A percentile compares a stretch with the other conserved stretches of the same genome.
Evolutionary conservation across 202 grass and related monocot genomes (phyloP).

Genomic region (Brachypodium distachyon): DNA sequence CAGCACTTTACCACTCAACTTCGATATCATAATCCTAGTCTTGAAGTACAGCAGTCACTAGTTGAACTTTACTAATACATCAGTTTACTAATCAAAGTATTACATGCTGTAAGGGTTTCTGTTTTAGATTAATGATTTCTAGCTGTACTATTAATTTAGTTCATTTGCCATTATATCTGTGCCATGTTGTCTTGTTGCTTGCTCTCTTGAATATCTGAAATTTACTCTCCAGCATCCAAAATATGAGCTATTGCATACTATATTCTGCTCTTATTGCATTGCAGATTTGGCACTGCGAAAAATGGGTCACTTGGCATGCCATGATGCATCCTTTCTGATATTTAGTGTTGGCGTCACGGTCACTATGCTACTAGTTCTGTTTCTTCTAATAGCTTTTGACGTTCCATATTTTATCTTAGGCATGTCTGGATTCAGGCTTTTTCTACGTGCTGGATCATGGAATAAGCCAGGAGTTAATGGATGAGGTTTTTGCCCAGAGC

Average conservation of each 20-base stretch:
- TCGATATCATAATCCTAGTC: background rate
- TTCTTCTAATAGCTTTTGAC: background rate
- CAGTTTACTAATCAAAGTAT: background rate
- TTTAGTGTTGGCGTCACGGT: background rate
- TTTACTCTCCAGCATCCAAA: background rate
- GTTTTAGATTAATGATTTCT: background rate
- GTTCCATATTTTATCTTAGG: conserved; percentile 36
- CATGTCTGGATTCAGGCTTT: conserved; percentile 91
- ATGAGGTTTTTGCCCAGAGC: conserved; percentile 77
- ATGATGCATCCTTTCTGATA: background rate
- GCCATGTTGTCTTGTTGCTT: background rate
- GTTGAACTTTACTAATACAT: no score
- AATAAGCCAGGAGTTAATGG: conserved; percentile 75
- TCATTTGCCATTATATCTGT: background rate
- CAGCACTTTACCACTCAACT: background rate
- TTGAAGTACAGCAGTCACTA: background rate
- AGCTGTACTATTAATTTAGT: background rate
- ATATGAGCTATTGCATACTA: background rate
- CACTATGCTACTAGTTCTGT: background rate
- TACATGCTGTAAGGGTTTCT: background rate
- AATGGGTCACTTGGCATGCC: background rate
- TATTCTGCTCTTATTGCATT: background rate
- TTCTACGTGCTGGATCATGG: conserved; percentile 95
- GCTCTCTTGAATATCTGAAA: background rate
- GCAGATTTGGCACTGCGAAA: background rate